Evolutionary conservation across 2,329 filamentous ascomycete species (phyloP), one percentile per base, ranked within the genome.

Genomic region (Talaromyces sp.): DNA sequence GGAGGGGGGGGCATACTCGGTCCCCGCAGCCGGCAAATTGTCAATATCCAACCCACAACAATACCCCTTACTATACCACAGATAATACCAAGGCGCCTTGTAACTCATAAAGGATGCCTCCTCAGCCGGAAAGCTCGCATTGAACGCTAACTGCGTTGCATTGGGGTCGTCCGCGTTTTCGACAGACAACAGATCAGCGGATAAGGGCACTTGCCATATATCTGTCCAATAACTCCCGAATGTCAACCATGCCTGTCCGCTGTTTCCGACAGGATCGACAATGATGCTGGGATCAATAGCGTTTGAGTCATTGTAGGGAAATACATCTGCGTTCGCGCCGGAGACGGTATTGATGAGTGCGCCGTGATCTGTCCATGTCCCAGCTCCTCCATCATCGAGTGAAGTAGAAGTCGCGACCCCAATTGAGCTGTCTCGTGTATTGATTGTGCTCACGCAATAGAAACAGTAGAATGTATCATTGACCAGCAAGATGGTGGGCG

Each of bases 171-270:
- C 22, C 1, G 69, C 68, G 2, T 66, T 71, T 16, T 67, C 70
- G 10, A 62, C 64, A 1, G 72, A 72, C 13, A 76, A 50, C 10
- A 75, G 61, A 49, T 74, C 70, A 1, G 68, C 43, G 9, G 66
- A 66, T 66, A 90, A 81, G 41, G 79, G 75, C 1, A 87, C 84
- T 72, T 87, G 85, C 80, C 86, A 89, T 68, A 91, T 82, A 68
- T 87, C 85, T 6, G 78, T 77, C 88, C 88, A 92, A 80, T 90
- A 91, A 50, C 86, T 89, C 50, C 89, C 89, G 67, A 89, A 91
- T 60, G 81, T 85, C 70, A 88, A 75, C 66, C 82, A 82, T 68
- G 82, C 83, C 5, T 70, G 68, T 1, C 31, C 27, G 16, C 16
- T 54, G 3, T 70, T 70, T 27, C 73, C 70, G 1, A 64, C 57